Evolutionary conservation across 129 eudicot genomes (phyloP).

Genomic region (Dittrichia graveolens): DNA sequence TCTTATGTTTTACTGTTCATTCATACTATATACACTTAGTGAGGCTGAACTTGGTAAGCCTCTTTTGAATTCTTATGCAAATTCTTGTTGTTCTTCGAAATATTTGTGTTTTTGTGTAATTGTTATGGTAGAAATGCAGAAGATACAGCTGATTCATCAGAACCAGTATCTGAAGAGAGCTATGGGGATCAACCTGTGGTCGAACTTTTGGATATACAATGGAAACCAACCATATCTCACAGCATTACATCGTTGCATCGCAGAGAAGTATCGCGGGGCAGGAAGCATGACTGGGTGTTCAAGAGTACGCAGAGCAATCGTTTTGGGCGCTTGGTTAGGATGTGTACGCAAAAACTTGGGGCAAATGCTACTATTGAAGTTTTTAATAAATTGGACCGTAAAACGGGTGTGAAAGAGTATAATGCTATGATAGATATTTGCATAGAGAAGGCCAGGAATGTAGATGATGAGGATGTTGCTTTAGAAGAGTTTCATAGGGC

Average conservation of each 20-base stretch:
- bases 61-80: neutral
- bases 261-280: slow-evolving; percentile 57
- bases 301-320: slow-evolving; percentile 46
- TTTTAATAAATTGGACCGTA: slow-evolving; percentile 62
- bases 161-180: slow-evolving; percentile 28
- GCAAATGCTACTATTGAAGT: slow-evolving; percentile 49
- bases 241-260: slow-evolving; percentile 38
- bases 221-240: slow-evolving; percentile 34
- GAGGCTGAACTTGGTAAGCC: neutral
- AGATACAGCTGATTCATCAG: slow-evolving; percentile 25
- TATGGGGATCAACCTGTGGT: slow-evolving; percentile 1
- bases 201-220: slow-evolving; percentile 38
- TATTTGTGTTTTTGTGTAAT: neutral
- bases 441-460: slow-evolving; percentile 61
- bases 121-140: slow-evolving; percentile 42
- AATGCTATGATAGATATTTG: slow-evolving; percentile 51
- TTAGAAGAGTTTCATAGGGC: slow-evolving; percentile 59
- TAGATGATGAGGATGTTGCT: slow-evolving; percentile 64
- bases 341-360: slow-evolving; percentile 67
- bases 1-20: neutral
- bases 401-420: slow-evolving; percentile 67
- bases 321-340: slow-evolving; percentile 40
- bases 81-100: neutral
- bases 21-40: neutral
- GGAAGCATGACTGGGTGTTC: slow-evolving; percentile 67